Conservation (phyloP, 257 asterid genomes). For the Haberlea rhodopensis region DNA sequence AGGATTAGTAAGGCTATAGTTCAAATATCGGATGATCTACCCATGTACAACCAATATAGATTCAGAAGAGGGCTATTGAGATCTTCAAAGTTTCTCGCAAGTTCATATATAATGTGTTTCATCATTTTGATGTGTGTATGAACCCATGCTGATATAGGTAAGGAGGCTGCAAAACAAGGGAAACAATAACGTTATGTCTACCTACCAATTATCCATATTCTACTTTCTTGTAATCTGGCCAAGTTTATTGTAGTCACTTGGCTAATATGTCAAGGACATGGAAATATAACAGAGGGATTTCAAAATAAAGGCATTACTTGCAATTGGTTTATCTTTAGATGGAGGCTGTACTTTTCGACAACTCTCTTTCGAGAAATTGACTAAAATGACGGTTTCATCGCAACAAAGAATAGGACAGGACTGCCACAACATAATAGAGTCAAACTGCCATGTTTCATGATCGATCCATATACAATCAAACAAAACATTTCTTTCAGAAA, state of each 20-base stretch:
- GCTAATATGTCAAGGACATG: background rate
- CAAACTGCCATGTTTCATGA: background rate
- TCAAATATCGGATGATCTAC: background rate
- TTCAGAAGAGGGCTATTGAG: conserved; percentile 7
- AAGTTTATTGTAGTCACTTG: background rate
- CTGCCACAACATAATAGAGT: background rate
- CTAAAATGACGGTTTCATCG: background rate
- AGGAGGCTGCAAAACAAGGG: background rate
- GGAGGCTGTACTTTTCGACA: background rate
- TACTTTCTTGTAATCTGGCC: background rate
- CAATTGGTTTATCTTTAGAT: background rate
- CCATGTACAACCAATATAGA: background rate
- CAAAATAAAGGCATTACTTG: background rate
- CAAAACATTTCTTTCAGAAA: background rate
- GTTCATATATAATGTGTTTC: background rate
- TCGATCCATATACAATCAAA: background rate
- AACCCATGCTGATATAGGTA: background rate
- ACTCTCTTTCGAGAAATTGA: background rate
- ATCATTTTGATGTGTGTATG: background rate
- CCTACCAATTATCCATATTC: background rate
- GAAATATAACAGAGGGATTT: background rate
- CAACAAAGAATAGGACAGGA: background rate
- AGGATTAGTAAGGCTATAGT: background rate
- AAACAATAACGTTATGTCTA: background rate
- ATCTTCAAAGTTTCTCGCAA: background rate